phyloP scores from a whole-genome alignment of 495 filamentous ascomycete genomes.

The Penicillium arizonense region DNA sequence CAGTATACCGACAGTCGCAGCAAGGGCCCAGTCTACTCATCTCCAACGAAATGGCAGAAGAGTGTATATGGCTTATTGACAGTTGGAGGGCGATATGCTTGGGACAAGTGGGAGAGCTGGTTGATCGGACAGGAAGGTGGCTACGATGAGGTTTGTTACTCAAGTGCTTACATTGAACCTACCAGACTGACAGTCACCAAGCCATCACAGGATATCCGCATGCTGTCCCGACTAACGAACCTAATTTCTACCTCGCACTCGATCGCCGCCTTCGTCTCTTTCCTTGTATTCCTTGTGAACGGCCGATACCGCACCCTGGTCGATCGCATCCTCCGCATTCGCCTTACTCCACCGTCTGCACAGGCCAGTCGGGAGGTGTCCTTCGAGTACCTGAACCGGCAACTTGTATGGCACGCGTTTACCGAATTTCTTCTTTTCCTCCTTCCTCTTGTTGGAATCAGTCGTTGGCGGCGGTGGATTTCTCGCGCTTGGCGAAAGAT shows the following conservation, averaged over 20 bases:
- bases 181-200: conserved; percentile 27
- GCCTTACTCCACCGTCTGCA: conserved; percentile 76
- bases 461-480: conserved; percentile 88
- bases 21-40: conserved; percentile 54
- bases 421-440: conserved; percentile 97
- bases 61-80: conserved; percentile 77
- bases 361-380: conserved; percentile 87
- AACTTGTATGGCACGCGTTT: conserved; percentile 98
- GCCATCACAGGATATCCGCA: conserved; percentile 50
- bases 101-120: conserved; percentile 89
- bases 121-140: conserved; percentile 70
- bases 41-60: conserved; percentile 77
- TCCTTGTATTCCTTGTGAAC: conserved; percentile 85
- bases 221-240: conserved; percentile 66
- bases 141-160: conserved; percentile 55
- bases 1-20: conserved; percentile 83
- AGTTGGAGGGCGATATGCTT: conserved; percentile 83
- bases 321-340: conserved; percentile 81
- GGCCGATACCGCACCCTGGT: conserved; percentile 88
- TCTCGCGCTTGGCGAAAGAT: conserved; percentile 77
- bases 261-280: conserved; percentile 75
- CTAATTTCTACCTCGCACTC: conserved; percentile 70
- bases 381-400: conserved; percentile 96
- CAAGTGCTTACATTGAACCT: neutral
- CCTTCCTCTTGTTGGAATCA: conserved; percentile 88